Percentiles rank a stretch among this genome's conserved stretches.
These are phyloP conservation scores for Arabis hirsuta DNA, from an alignment of 345 rosid genomes.

Conservation along the genomic window DNA sequence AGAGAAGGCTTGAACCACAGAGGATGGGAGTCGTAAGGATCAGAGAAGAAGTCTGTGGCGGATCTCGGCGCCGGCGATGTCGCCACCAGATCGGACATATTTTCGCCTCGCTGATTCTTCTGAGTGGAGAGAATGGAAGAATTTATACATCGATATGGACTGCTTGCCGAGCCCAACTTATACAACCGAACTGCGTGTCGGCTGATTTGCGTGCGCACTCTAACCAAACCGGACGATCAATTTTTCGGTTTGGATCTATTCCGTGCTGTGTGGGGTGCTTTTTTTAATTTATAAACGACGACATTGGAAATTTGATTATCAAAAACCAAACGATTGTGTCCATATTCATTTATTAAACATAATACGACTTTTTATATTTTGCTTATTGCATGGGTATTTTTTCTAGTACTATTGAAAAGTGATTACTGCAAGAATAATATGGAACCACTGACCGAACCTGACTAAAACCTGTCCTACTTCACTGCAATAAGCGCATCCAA, in stretches of 20 bases:
- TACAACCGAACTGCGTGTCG: conserved; percentile 28
- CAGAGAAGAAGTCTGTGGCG: conserved; percentile 83
- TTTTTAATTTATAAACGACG: too few species aligned
- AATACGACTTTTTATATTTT: too few species aligned
- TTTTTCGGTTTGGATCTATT: conserved; percentile 5
- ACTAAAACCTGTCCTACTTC: too few species aligned
- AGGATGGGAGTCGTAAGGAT: conserved; percentile 86
- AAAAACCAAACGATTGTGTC: too few species aligned
- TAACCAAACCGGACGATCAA: conserved; percentile 6
- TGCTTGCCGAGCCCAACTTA: conserved; percentile 17
- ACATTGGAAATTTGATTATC: too few species aligned
- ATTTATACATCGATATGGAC: conserved; percentile 23
- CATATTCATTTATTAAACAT: too few species aligned
- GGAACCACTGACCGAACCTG: too few species aligned
- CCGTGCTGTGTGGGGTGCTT: too few species aligned
- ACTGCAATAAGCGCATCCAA: too few species aligned
- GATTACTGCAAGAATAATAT: too few species aligned
- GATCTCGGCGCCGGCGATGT: conserved; percentile 78
- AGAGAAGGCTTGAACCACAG: conserved; percentile 92
- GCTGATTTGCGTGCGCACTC: not conserved
- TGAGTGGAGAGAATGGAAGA: not conserved
- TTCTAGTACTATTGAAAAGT: too few species aligned
- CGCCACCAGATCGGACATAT: conserved; percentile 61
- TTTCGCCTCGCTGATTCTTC: conserved; percentile 23
- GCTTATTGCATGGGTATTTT: too few species aligned